Evolutionary conservation across 192 early-diverging fungal genomes (phyloP).

Genomic region (Podila epicladia): DNA sequence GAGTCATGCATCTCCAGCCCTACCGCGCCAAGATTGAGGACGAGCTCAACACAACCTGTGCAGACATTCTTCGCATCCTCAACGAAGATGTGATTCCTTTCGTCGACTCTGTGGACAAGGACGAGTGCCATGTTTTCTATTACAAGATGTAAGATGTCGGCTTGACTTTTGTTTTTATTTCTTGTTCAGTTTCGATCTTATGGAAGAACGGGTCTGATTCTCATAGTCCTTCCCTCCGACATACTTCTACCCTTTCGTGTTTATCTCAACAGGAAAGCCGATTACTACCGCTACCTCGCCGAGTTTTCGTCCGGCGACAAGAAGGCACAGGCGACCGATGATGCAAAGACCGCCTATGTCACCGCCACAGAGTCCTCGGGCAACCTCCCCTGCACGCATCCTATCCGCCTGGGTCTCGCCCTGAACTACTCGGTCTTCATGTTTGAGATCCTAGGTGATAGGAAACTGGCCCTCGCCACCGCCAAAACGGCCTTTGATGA

Average conservation of each 20-base stretch:
- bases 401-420: constrained; percentile 96
- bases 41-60: constrained; percentile 92
- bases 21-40: constrained; percentile 93
- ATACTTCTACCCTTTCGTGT: constrained; percentile 58
- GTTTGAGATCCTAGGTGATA: constrained; percentile 97
- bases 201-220: constrained; percentile 69
- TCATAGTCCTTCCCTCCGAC: constrained; percentile 46
- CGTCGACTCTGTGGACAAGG: constrained; percentile 71
- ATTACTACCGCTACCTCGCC: constrained; percentile 97
- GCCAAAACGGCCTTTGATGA: constrained; percentile 97
- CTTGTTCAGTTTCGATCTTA: constrained; percentile 70
- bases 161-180: constrained; percentile 69
- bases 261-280: constrained; percentile 78
- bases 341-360: constrained; percentile 91
- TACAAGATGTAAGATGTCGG: constrained; percentile 88
- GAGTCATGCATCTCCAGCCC: constrained; percentile 87
- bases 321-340: constrained; percentile 79
- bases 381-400: constrained; percentile 88
- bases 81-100: constrained; percentile 88
- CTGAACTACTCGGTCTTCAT: constrained; percentile 99
- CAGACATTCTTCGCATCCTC: constrained; percentile 90
- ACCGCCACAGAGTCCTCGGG: constrained; percentile 89
- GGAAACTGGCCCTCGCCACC: constrained; percentile 90
- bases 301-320: constrained; percentile 89
- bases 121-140: constrained; percentile 98